Percentiles rank a stretch among this genome's conserved stretches.
These are phyloP conservation scores for Cladophialophora bantiana DNA, from an alignment of 2,329 filamentous ascomycete genomes.

Conservation along the genomic window DNA sequence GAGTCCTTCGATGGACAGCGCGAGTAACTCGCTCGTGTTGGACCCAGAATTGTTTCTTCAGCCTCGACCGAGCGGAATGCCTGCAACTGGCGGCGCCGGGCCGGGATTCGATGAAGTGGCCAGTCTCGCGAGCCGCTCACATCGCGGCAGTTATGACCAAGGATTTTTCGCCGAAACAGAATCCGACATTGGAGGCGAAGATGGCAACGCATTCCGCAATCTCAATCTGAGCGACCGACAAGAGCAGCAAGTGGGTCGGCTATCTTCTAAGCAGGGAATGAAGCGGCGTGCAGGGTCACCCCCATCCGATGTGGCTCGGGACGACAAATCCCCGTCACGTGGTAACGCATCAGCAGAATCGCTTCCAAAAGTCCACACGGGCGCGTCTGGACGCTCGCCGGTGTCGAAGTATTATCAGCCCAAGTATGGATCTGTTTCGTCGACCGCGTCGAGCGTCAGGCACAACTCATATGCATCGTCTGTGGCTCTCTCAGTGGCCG, in stretches of 20 bases:
- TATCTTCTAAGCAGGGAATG: constrained; percentile 59
- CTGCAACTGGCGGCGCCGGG: constrained; percentile 58
- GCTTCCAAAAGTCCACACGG: constrained; percentile 24
- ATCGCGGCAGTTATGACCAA: constrained; percentile 69
- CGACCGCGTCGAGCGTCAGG: constrained; percentile 68
- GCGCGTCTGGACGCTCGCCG: constrained; percentile 56
- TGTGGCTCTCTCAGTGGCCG: constrained; percentile 62
- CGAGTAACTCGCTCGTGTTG: constrained; percentile 47
- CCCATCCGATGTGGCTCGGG: constrained; percentile 59
- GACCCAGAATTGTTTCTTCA: constrained; percentile 51
- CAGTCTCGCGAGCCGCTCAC: constrained; percentile 59
- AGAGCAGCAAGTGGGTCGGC: constrained; percentile 44
- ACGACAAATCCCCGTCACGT: constrained; percentile 45
- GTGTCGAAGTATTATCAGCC: constrained; percentile 60
- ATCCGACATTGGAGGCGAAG: constrained; percentile 50
- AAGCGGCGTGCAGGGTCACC: constrained; percentile 71
- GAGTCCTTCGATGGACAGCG: constrained; percentile 55
- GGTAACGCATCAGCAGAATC: constrained; percentile 36
- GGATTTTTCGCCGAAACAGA: constrained; percentile 61
- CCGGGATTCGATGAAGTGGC: constrained; percentile 57
- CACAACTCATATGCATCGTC: constrained; percentile 70
- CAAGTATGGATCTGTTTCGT: constrained; percentile 68
- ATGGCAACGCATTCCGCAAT: constrained; percentile 47
- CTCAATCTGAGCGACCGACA: constrained; percentile 50
- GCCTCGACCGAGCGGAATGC: constrained; percentile 47